Conservation (phyloP, 2,329 filamentous ascomycete genomes). For the Orbilia quercus region DNA sequence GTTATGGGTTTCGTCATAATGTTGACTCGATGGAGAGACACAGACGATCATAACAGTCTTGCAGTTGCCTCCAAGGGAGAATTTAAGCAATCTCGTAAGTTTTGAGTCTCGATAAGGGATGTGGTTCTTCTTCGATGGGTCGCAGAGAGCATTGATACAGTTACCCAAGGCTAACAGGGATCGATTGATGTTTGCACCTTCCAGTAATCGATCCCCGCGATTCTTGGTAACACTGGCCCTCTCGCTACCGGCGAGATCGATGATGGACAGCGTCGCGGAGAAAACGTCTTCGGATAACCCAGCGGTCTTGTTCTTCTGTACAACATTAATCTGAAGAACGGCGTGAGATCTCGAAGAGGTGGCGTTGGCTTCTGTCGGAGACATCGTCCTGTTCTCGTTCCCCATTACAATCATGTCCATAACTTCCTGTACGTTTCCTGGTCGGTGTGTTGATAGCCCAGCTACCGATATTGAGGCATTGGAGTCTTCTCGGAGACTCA, state of each 20-base stretch:
- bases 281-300: slow-evolving; percentile 93
- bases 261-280: slow-evolving; percentile 98
- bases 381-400: slow-evolving; percentile 94
- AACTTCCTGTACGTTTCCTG: slow-evolving; percentile 90
- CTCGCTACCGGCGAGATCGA: slow-evolving; percentile 95
- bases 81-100: slow-evolving; percentile 92
- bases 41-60: slow-evolving; percentile 99
- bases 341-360: slow-evolving; percentile 97
- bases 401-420: slow-evolving; percentile 99
- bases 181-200: slow-evolving; percentile 99
- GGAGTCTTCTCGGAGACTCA: slow-evolving; percentile 94
- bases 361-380: slow-evolving; percentile 95
- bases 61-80: slow-evolving; percentile 96
- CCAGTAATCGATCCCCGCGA: slow-evolving; percentile 85
- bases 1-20: slow-evolving; percentile 98
- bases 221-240: slow-evolving; percentile 97
- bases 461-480: slow-evolving; percentile 92
- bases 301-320: slow-evolving; percentile 92
- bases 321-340: slow-evolving; percentile 95
- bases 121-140: slow-evolving; percentile 88
- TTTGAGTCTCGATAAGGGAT: slow-evolving; percentile 98
- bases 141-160: slow-evolving; percentile 98
- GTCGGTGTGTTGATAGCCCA: slow-evolving; percentile 89
- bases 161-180: slow-evolving; percentile 92
- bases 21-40: slow-evolving; percentile 92